Percentiles rank a stretch among this genome's conserved stretches.
Evolutionary conservation across 345 rosid species (phyloP).

Genomic region (Moricandia moricandioides): DNA sequence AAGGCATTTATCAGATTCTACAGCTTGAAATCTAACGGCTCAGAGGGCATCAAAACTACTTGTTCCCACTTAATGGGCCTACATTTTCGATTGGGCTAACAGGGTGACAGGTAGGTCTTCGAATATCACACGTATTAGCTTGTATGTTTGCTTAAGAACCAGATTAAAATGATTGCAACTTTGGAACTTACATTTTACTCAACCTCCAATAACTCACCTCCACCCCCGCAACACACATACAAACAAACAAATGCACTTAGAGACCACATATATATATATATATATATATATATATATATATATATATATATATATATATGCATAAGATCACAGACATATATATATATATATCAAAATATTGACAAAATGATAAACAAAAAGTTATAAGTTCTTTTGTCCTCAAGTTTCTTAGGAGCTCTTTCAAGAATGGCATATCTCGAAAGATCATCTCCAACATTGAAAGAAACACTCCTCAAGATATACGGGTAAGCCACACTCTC

Average conservation of each 20-base stretch:
- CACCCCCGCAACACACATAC: not conserved
- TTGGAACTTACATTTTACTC: conserved; percentile 27
- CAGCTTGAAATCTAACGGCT: conserved; percentile 6
- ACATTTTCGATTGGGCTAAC: not conserved
- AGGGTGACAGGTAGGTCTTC: not conserved
- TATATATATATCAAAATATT: not conserved
- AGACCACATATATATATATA: not conserved
- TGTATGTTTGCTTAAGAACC: conserved; percentile 27
- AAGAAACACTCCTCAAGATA: conserved; percentile 39
- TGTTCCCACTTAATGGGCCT: not conserved
- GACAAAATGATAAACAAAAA: not conserved
- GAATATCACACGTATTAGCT: not conserved
- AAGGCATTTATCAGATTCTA: not conserved
- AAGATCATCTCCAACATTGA: conserved; percentile 33
- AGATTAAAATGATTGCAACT: conserved; percentile 20
- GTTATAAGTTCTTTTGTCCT: not conserved
- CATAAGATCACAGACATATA: not conserved
- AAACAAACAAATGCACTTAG: conserved; percentile 4
- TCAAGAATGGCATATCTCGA: conserved; percentile 34
- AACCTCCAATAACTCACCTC: conserved; percentile 19
- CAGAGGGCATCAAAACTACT: not conserved
- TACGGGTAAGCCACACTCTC: conserved; percentile 18
- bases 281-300: not conserved
- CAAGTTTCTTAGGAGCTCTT: conserved; percentile 19
- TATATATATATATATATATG: not conserved